These are phyloP conservation scores for Candida buenavistaensis DNA, from an alignment of 1,139 yeast species.

Conservation along the genomic window DNA sequence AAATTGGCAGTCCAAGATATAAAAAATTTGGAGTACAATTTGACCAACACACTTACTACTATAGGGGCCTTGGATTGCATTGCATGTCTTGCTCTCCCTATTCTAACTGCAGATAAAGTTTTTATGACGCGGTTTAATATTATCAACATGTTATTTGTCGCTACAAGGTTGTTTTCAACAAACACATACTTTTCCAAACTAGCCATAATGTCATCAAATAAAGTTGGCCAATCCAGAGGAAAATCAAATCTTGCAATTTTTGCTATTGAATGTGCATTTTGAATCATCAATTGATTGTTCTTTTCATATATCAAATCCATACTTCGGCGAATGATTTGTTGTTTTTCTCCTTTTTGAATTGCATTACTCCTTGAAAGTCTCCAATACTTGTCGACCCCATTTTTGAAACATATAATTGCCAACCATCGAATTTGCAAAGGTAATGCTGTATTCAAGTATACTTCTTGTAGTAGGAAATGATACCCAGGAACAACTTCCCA, in stretches of 20 bases:
- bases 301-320: constrained; percentile 66
- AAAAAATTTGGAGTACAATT: constrained; percentile 59
- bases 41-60: constrained; percentile 57
- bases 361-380: constrained; percentile 60
- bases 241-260: constrained; percentile 80
- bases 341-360: constrained; percentile 68
- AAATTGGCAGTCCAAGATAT: constrained; percentile 57
- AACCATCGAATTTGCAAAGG: constrained; percentile 78
- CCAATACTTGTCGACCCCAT: constrained; percentile 86
- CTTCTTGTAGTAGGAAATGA: constrained; percentile 56
- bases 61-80: constrained; percentile 72
- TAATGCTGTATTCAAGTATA: constrained; percentile 58
- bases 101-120: constrained; percentile 67
- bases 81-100: constrained; percentile 79
- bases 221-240: constrained; percentile 81
- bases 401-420: constrained; percentile 83
- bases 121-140: constrained; percentile 79
- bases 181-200: constrained; percentile 46
- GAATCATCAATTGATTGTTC: constrained; percentile 71
- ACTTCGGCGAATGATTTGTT: constrained; percentile 55
- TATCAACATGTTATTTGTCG: constrained; percentile 61
- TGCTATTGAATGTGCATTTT: constrained; percentile 81
- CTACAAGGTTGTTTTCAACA: constrained; percentile 46
- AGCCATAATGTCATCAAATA: constrained; percentile 61
- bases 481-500: constrained; percentile 71